These are phyloP conservation scores for Coprinopsis sp. DNA, from an alignment of 768 basidiomycete genomes.

Conservation along the genomic window DNA sequence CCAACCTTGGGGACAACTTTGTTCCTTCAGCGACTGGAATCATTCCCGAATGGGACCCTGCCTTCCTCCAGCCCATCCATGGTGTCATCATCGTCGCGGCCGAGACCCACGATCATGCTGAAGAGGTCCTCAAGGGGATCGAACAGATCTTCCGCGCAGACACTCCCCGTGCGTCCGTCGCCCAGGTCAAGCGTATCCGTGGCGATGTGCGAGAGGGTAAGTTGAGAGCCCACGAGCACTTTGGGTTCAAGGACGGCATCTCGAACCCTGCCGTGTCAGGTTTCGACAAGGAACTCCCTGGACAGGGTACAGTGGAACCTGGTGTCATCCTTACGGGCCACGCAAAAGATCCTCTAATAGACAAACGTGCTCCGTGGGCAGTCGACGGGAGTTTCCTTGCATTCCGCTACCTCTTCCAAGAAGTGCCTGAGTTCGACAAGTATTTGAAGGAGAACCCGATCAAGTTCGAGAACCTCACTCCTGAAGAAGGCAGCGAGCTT, in stretches of 20 bases:
- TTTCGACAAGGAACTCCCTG: constrained; percentile 32
- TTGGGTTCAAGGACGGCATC: constrained; percentile 50
- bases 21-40: constrained; percentile 11
- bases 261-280: constrained; percentile 44
- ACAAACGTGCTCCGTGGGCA: constrained; percentile 35
- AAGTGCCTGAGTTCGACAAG: constrained; percentile 47
- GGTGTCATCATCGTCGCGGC: constrained; percentile 48
- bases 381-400: constrained; percentile 49
- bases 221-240: constrained; percentile 46
- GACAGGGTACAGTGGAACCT: constrained; percentile 34
- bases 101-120: constrained; percentile 33
- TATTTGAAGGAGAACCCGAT: constrained; percentile 41
- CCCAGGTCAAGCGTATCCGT: constrained; percentile 30
- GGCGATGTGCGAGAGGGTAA: constrained; percentile 43
- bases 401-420: constrained; percentile 48
- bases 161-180: constrained; percentile 28
- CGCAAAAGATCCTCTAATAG: constrained; percentile 29
- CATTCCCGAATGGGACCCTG: constrained; percentile 43
- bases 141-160: constrained; percentile 32
- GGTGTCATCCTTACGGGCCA: constrained; percentile 44
- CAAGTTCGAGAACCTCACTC: constrained; percentile 23
- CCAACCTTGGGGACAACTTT: constrained; percentile 34
- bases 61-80: constrained; percentile 43
- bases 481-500: constrained; percentile 41
- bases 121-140: constrained; percentile 30